Base-by-base conservation (phyloP, 2,329 filamentous ascomycete genomes). In the Fusarium coicis region DNA sequence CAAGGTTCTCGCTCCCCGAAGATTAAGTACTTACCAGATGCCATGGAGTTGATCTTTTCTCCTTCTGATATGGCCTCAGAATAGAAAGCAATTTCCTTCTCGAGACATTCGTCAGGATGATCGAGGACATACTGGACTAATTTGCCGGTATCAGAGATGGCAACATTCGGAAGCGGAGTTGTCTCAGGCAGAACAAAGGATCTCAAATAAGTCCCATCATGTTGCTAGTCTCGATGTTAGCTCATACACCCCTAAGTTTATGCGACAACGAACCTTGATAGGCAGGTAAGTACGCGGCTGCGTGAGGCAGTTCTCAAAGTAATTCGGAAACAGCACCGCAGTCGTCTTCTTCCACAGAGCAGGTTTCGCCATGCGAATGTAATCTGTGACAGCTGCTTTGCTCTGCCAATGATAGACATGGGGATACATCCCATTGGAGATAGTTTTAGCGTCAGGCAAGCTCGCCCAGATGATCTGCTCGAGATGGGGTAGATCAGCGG, bases 381-480 rank as follows among this genome's bases (percentile, higher is more conserved):
- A 66, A 11, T 66, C 28, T 0, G 39, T 9, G 2, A 67, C 52
- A n/a, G 53, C 53, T 2, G 53, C 64, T n/a, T 67, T 67, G 3
- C 53, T 67, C 15, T 66, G 46, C 64, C 62, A 66, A 10, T 67
- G 62, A 12, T 60, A 59, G 0, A 67, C 53, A 21, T 67, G 53
- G 0, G 46, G 36, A 23, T 37, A 60, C 0, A 28, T 19, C 1
- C 62, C 62, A 2, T 42, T 18, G 1, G 63, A 66, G 18, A 66
- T 65, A 1, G 7, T 10, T 2, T 32, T 32, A 0, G 63, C 60
- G 2, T 66, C 60, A 5, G 64, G 46, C 11, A 67, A 12, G 12
- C 23, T 55, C 6, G 62, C 62, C 62, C 53, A 66, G 8, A 67
- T 66, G 14, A 67, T 21, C 0, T 59, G 30, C 0, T 66, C 28